Base-by-base conservation (phyloP, 192 early-diverging fungal genomes). In the Coemansia erecta region DNA sequence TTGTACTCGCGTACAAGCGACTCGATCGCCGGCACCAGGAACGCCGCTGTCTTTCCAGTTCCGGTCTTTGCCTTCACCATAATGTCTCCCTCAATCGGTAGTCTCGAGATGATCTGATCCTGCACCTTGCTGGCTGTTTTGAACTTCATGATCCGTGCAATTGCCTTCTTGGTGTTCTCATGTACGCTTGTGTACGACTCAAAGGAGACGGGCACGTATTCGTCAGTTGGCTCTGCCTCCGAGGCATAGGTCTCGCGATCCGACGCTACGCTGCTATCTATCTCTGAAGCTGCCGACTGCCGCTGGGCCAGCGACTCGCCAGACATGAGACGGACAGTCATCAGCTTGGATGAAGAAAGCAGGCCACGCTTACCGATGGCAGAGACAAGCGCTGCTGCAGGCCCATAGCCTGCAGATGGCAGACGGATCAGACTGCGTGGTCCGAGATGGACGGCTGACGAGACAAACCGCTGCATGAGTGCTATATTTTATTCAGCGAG, bases 41-140 rank as follows among this genome's bases (percentile, higher is more conserved):
- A 98, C n/a, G 93, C 97, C 17, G 93, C 72, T 0, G 94, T 98
- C 73, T 98, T 98, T 43, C 97, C 97, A 0, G 95, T 97, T 64
- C 97, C 97, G 12, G 97, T 98, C 77, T 97, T 96, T 9, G 95
- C 93, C 60, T 93, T 89, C 59, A 97, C 90, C 74, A 98, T 87
- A 58, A 98, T 81, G 64, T 98, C 97, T 9, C 64, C 67, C 14
- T 82, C 73, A 19, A 86, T 84, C 18, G 91, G 90, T 31, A 92
- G 62, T 31, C 80, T 69, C 6, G 81, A 82, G 39, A 93, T 70
- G n/a, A 98, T 89, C 65, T 85, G 85, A 28, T 89, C 66, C 66
- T 98, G 95, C 4, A 96, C 94, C 62, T 86, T 80, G 53, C 92
- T 89, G 84, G 93, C 92, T 10, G 72, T 72, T 35, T 83, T 65